Evolutionary conservation across 2,329 filamentous ascomycete genomes (phyloP), one percentile per base, ranked within the genome.

Genomic region (Aspergillus terreus): DNA sequence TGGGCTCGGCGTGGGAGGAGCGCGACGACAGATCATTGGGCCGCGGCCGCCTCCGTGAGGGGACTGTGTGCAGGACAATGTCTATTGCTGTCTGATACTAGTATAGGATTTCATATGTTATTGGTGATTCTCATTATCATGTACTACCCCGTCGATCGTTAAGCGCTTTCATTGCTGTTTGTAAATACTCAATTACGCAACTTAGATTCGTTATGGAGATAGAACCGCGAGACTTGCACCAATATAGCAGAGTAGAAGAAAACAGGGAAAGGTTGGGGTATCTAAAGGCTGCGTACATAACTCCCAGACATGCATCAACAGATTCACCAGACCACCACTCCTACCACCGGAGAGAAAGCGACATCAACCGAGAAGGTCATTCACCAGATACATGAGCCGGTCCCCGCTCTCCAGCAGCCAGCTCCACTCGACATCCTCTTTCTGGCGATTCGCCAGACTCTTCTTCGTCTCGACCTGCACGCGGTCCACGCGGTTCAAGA

Each of bases 1-100:
- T 36, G 73, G 76, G 3, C 68, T 81, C 4, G 76, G 74, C 43
- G 75, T 83, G 65, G 80, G 81, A 14, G 82, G 80, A 32, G 72
- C 72, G 1, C 75, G 81, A 60, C 76, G 83, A 60, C 82, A 84
- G 69, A 85, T 86, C 59, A 78, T 85, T 57, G 83, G 83, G 12
- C 83, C 83, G 10, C 72, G 82, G 51, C 80, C 81, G 38, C 77
- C 70, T 9, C 72, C 58, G 46, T 75, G 59, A 54, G 19, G 11
- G 19, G 11, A 19, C 19, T 19, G 2, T 19, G 19, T 19, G 19
- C 19, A 19, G 19, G 19, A 19, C 19, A 19, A 19, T 19, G 19
- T 19, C 19, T 19, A 19, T 19, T 19, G 19, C 19, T 19, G 3
- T 30, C 9, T 30, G 27, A 23, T 23, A 23, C 23, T 23, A 5